Base-by-base conservation (phyloP, 805 yeast genomes). In the Pichia cephalocereana region DNA sequence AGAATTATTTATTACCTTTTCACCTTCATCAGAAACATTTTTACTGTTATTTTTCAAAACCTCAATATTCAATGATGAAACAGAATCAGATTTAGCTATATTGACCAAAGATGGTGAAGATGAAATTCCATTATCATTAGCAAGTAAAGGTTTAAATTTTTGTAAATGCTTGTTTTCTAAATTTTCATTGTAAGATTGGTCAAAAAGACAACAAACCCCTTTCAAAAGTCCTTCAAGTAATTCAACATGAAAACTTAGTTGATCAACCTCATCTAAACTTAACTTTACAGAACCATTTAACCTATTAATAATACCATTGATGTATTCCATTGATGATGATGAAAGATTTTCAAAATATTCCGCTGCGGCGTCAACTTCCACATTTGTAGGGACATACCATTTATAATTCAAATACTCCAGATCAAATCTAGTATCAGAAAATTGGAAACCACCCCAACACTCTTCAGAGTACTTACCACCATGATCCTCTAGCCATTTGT, bases 371-470 rank as follows among this genome's bases (percentile, higher is more conserved):
- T 68, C 67, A 2, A 86, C 67, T 43, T 83, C 89, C 2, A 57
- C 64, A 2, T 63, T 64, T 1, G 70, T 59, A 0, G 98, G 97
- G 1, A 72, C 61, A 57, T 82, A 87, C 99, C 99, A 91, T 1
- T 72, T 67, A 54, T 88, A 80, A 0, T 70, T 57, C 34, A 85
- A 61, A 51, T 76, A 74, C 14, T 74, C 74, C 12, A 57, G 48
- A 1, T 70, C 59, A 46, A 82, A 79, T 52, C 86, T 70, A 18
- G 63, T 57, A 0, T 70, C 64, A 52, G 75, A 77, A 55, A 81
- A 78, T 54, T 83, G 88, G 49, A 77, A 73, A 0, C 80, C 88
- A 42, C 95, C 95, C 95, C 95, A 86, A 50, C 82, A 74, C 23
- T 71, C 71, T 44, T 73, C 79, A 39, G 65, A 66, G 11, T 74